Evolutionary conservation across 1,139 yeast species (phyloP).

Genomic region (Hansenula anomala): DNA sequence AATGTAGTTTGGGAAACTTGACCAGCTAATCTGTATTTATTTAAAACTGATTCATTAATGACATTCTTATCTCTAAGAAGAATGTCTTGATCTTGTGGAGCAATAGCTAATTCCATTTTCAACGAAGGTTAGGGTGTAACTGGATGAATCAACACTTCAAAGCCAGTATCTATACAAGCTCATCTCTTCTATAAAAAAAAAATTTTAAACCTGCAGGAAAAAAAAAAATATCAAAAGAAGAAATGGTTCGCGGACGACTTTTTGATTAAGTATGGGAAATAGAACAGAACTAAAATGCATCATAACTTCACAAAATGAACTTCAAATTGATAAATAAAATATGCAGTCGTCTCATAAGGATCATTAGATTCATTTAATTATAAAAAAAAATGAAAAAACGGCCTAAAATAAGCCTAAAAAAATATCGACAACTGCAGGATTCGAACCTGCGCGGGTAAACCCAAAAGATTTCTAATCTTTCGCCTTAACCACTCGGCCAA

Average conservation of each 20-base stretch:
- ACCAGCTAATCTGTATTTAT: constrained; percentile 86
- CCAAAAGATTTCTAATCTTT: constrained; percentile 50
- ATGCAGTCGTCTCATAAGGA: neutral
- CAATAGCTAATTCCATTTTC: constrained; percentile 58
- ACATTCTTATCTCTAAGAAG: constrained; percentile 72
- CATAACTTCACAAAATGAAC: neutral
- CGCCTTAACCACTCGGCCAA: constrained; percentile 55
- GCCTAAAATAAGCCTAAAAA: constrained; percentile 10
- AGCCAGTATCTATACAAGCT: too few species aligned
- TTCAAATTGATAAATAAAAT: neutral
- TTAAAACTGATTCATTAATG: constrained; percentile 56
- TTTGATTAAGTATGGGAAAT: too few species aligned
- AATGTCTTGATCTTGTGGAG: constrained; percentile 67
- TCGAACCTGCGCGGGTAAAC: constrained; percentile 46
- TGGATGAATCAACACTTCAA: too few species aligned
- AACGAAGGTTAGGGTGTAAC: too few species aligned
- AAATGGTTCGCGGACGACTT: too few species aligned
- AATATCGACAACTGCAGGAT: constrained; percentile 40
- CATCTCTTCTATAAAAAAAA: constrained; percentile 3
- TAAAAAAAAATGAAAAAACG: neutral
- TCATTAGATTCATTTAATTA: too few species aligned
- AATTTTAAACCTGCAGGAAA: neutral
- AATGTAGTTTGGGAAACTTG: constrained; percentile 87
- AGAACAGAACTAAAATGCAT: too few species aligned
- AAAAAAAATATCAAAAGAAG: neutral